Evolutionary conservation across 2,329 filamentous ascomycete species (phyloP), one percentile per base, ranked within the genome.

Genomic region (Pseudogymnoascus sp.): DNA sequence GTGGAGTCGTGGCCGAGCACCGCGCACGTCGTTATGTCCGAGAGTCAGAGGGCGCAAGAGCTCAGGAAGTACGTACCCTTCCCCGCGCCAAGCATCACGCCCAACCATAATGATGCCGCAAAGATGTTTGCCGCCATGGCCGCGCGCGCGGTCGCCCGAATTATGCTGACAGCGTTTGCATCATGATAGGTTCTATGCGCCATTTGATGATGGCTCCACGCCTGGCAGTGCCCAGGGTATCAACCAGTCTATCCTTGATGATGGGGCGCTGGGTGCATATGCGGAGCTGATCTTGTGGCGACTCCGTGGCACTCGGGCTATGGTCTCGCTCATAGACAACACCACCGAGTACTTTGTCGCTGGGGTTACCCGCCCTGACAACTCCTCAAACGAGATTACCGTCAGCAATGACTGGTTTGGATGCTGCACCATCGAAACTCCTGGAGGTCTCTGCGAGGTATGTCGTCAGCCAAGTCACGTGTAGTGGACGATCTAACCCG

Each of bases 251-350:
- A 62, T 72, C 12, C 70, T 70, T 39, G 63, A 66, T 52, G 70
- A 72, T 63, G 69, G 69, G 4, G 62, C 62, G 19, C 60, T 63
- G 14, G 60, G 49, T 12, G 62, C 62, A 14, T 62, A 52, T 23
- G 59, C 62, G 8, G 62, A 63, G 29, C 39, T 59, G 23, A 45
- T 63, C 19, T 23, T 63, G 19, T 62, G 59, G 69, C 68, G 69
- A 26, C 61, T 71, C 11, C 63, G 65, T 6, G 70, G 64, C 10
- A 62, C 63, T 26, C 69, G 70, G 63, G 68, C 67, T 26, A 68
- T 71, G 69, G 67, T 72, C 4, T 70, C 68, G 69, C 62, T 70
- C 35, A 59, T 71, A n/a, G 68, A 70, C 62, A 64, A 65, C 65
- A 64, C 63, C 63, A 67, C 65, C 7, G 68, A 71, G 41, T 71